A percentile compares a stretch with the other conserved stretches of the same genome.
Conservation (phyloP, 2,329 filamentous ascomycete genomes). For the Beauveria sp. region DNA sequence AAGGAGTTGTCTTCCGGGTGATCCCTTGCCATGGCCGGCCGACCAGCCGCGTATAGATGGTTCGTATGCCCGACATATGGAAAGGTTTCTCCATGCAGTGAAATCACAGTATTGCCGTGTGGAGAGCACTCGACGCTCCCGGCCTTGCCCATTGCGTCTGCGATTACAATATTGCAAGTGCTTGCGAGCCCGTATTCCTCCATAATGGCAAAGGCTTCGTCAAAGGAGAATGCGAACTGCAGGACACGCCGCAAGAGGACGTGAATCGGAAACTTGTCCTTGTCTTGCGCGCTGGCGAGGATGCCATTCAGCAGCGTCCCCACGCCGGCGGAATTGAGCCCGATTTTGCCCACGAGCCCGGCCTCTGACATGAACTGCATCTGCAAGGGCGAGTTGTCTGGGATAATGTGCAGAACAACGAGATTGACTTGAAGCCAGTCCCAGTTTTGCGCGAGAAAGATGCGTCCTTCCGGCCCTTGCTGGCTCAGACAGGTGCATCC, state of each 20-base stretch:
- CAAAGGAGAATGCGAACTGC: not conserved
- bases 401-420: not conserved
- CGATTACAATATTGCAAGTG: not conserved
- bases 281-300: not conserved
- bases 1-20: not conserved
- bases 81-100: not conserved
- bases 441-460: conserved; percentile 8
- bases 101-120: not conserved
- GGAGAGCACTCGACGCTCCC: conserved; percentile 2
- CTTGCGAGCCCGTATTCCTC: not conserved
- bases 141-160: not conserved
- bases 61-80: not conserved
- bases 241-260: not conserved
- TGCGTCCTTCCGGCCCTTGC: not conserved
- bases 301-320: conserved; percentile 3
- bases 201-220: not conserved
- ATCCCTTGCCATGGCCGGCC: not conserved
- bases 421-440: not conserved
- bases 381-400: not conserved
- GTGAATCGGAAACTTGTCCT: not conserved
- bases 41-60: not conserved
- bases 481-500: conserved; percentile 1
- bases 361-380: not conserved
- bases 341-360: not conserved
- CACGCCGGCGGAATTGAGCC: not conserved